These are phyloP conservation scores for Piedraia hortae DNA, from an alignment of 2,329 filamentous ascomycete species.

Conservation along the genomic window DNA sequence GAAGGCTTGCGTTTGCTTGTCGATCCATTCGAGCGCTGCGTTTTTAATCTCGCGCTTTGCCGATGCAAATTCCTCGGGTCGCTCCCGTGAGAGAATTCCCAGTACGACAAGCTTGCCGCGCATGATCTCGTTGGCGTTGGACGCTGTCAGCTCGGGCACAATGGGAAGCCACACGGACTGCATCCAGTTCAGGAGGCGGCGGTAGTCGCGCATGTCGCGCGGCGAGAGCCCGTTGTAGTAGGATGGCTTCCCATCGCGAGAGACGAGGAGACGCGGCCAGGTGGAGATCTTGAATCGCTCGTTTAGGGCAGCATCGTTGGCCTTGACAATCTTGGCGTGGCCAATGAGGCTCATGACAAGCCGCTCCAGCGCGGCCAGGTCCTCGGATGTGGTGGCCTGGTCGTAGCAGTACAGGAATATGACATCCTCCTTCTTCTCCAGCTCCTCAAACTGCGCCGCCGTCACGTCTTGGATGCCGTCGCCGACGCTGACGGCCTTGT, in stretches of 20 bases:
- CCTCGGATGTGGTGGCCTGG: constrained; percentile 73
- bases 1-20: constrained; percentile 76
- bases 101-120: constrained; percentile 82
- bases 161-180: constrained; percentile 86
- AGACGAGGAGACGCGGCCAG: constrained; percentile 80
- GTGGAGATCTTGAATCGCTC: constrained; percentile 85
- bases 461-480: constrained; percentile 59
- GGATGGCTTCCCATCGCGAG: constrained; percentile 62
- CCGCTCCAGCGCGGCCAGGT: constrained; percentile 68
- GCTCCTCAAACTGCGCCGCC: constrained; percentile 42
- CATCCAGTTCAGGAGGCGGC: constrained; percentile 73
- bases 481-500: constrained; percentile 56
- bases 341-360: constrained; percentile 71
- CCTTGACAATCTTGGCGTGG: constrained; percentile 79
- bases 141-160: constrained; percentile 72
- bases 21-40: constrained; percentile 91
- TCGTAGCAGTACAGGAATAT: constrained; percentile 97
- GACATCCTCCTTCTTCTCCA: constrained; percentile 85
- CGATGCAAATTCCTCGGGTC: constrained; percentile 48
- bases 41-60: constrained; percentile 81
- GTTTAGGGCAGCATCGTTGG: constrained; percentile 45
- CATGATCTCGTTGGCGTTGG: constrained; percentile 88
- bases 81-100: constrained; percentile 56
- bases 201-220: constrained; percentile 71
- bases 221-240: constrained; percentile 77